Base-by-base conservation (phyloP, 2,329 filamentous ascomycete species). In the Trichoderma pleuroti region DNA sequence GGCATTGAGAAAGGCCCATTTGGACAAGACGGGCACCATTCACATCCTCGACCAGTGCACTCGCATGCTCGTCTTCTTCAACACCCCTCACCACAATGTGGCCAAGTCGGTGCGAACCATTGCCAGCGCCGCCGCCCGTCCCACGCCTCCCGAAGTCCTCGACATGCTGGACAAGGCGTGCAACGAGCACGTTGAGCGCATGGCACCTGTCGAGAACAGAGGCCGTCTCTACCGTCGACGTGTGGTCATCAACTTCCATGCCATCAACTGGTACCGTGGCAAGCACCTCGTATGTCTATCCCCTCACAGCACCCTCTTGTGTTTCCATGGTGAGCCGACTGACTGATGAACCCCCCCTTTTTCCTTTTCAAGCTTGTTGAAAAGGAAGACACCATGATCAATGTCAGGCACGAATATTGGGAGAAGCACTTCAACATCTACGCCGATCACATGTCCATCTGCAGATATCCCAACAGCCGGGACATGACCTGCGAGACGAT, bases 341-440 rank as follows among this genome's bases (percentile, higher is more conserved):
- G 2, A 24, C 28, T 10, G 12, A 7, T 46, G 3, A 34, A 14
- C 24, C 2, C n/a, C 2, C n/a, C n/a, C n/a, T n/a, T n/a, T n/a
- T n/a, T n/a, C n/a, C 0, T 46, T 18, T 9, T 21, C n/a, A 49
- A 72, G 70, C 26, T 72, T 7, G 70, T 72, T 5, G 60, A 46
- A 4, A 70, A 62, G n/a, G 52, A 66, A 26, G 52, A 52, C 34
- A 24, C 60, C 30, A 18, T 52, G 24, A n/a, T 70, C 4, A 59
- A 59, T 26, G 30, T n/a, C 10, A 36, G 46, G 6, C 67, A 61
- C 10, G 70, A 60, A 18, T 36, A 59, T 8, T 62, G 59, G 60
- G 70, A 72, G 42, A 72, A 72, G 36, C 67, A 72, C 7, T 49
- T 70, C 4, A 7, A 39, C 21, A 26, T 72, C 21, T 70, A 72